Conservation (phyloP, 179 eudicot species). For the Heliamphora ciliata region DNA sequence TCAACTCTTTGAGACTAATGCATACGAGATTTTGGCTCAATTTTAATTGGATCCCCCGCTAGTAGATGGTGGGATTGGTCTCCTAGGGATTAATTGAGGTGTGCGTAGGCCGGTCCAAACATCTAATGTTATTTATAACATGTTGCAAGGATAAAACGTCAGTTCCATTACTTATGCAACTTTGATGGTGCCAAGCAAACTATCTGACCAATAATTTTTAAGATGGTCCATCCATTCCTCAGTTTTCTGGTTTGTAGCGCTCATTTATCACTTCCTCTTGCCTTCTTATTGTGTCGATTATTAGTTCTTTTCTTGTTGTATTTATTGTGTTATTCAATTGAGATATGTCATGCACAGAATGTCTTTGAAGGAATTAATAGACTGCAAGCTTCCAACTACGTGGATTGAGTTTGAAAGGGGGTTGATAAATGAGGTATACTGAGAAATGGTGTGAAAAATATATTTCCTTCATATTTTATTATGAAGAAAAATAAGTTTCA, state of each 20-base stretch:
- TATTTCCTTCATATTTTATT: not conserved
- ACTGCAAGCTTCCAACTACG: slow-evolving; percentile 86
- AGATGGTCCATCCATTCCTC: not conserved
- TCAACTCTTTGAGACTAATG: no score
- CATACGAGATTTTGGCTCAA: no score
- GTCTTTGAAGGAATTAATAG: slow-evolving; percentile 78
- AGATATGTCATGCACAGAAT: slow-evolving; percentile 42
- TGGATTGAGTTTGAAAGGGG: slow-evolving; percentile 94
- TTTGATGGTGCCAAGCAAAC: not conserved
- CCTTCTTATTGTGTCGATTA: not conserved
- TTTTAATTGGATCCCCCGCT: no score
- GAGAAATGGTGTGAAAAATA: not conserved
- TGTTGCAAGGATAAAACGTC: not conserved
- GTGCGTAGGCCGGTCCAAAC: no score
- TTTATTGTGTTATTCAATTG: slow-evolving; percentile 15
- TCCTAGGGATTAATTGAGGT: no score
- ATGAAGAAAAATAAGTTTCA: no score
- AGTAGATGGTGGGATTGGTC: no score
- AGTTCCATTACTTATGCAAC: not conserved
- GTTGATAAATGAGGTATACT: slow-evolving; percentile 67
- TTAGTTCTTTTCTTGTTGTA: not conserved
- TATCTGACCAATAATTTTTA: not conserved
- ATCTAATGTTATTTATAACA: not conserved
- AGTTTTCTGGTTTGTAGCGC: not conserved
- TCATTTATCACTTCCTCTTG: not conserved